Evolutionary conservation across 352 stramenopile genomes (phyloP).

Genomic region (Phytopythium kandeliae): DNA sequence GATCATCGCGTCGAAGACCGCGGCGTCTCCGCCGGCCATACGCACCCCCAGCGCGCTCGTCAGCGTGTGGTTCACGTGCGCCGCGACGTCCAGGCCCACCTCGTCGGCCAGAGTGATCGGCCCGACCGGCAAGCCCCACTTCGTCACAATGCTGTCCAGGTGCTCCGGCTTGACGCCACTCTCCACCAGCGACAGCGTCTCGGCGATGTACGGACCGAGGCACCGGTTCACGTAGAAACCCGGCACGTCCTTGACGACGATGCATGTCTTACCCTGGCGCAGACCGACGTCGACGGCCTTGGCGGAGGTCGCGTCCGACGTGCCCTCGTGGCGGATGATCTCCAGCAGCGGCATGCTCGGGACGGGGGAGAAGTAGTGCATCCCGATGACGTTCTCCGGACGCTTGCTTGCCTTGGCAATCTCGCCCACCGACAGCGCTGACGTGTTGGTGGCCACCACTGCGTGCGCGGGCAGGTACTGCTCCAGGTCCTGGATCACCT

Average conservation of each 20-base stretch:
- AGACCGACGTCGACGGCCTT: constrained; percentile 94
- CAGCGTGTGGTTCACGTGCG: constrained; percentile 92
- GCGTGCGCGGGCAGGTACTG: constrained; percentile 90
- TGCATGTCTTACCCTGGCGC: constrained; percentile 97
- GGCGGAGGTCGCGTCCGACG: constrained; percentile 83
- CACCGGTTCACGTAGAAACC: constrained; percentile 99
- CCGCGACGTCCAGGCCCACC: constrained; percentile 96
- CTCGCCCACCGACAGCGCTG: constrained; percentile 93
- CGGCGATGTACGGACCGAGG: constrained; percentile 92
- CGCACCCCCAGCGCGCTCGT: constrained; percentile 93
- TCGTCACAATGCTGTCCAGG: constrained; percentile 93
- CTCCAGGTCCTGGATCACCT: constrained; percentile 93
- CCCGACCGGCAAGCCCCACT: constrained; percentile 97
- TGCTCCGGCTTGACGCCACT: constrained; percentile 91
- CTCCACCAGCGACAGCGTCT: constrained; percentile 89
- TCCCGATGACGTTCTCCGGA: constrained; percentile 93
- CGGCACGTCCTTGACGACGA: constrained; percentile 98
- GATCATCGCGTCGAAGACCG: constrained; percentile 95
- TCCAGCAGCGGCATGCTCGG: constrained; percentile 97
- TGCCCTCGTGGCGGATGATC: constrained; percentile 96
- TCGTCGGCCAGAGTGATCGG: constrained; percentile 97
- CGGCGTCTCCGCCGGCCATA: constrained; percentile 91
- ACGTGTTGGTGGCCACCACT: constrained; percentile 98
- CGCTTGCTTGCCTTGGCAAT: constrained; percentile 87
- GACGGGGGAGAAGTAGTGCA: constrained; percentile 99